phyloP scores from a whole-genome alignment of 441 rosid species.

The Arabidopsis lyrata region DNA sequence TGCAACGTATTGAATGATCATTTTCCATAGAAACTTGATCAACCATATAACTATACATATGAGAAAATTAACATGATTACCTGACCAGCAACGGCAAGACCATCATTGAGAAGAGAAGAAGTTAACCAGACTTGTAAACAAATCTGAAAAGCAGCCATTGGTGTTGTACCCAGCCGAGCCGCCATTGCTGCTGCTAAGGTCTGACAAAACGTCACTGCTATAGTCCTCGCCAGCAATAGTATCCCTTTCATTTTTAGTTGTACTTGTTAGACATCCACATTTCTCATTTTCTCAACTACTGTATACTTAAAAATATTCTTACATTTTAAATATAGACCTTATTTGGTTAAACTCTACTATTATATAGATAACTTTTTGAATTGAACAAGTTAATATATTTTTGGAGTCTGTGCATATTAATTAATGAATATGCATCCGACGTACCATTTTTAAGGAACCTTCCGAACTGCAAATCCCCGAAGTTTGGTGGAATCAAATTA shows the following conservation, averaged over 20 bases:
- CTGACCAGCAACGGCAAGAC: constrained; percentile 84
- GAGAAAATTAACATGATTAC: constrained; percentile 40
- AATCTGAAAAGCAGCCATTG: constrained; percentile 82
- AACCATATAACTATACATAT: background rate
- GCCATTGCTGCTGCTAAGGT: constrained; percentile 83
- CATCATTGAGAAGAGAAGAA: constrained; percentile 79
- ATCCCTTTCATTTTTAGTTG: constrained; percentile 45
- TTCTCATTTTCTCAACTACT: background rate
- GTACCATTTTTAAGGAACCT: constrained; percentile 71
- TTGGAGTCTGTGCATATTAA: background rate
- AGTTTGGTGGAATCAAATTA: constrained; percentile 61
- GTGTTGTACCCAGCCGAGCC: constrained; percentile 65
- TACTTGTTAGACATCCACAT: constrained; percentile 23
- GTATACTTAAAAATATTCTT: background rate
- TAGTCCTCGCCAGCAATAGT: constrained; percentile 58
- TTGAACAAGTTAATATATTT: background rate
- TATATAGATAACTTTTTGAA: background rate
- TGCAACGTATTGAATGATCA: constrained; percentile 28
- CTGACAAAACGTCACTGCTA: constrained; percentile 76
- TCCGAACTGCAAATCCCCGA: constrained; percentile 58
- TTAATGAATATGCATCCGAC: background rate
- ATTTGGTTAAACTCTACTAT: background rate
- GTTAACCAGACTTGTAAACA: constrained; percentile 83
- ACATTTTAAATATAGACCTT: background rate
- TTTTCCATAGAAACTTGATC: constrained; percentile 1